Evolutionary conservation across 2,329 filamentous ascomycete species (phyloP), one percentile per base, ranked within the genome.

Genomic region (Epichloe gansuensis): DNA sequence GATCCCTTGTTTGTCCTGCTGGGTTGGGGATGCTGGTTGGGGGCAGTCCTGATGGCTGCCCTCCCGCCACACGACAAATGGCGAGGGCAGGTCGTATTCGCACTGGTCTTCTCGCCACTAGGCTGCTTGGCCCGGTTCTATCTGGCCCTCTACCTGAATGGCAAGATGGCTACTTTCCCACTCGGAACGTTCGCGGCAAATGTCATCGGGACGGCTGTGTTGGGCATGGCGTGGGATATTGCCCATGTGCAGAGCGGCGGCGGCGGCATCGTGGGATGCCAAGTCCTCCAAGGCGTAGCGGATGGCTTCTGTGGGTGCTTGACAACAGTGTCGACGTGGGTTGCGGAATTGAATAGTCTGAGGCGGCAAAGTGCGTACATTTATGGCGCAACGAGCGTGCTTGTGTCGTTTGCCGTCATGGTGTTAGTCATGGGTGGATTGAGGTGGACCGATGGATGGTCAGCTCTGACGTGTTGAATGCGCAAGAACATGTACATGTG

Each of bases 151-250:
- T 67, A 72, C 25, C 76, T 95, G n/a, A 96, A 96, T 61, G 72
- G 77, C 0, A 73, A 80, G 21, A 59, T 81, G 0, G 67, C 81
- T 0, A 70, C 76, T 0, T 96, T 96, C 59, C 91, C 91, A 0
- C 67, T 96, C 0, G 91, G 91, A 2, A 97, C 91, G 0, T 95
- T 96, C 61, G 69, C 72, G 0, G 88, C 86, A 31, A 97, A 97
- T 62, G 73, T 94, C 4, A 65, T 85, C 13, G 91, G 91, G 4
- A 90, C 88, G 0, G 77, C 77, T 0, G 67, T 95, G 15, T 67
- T 94, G 48, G 90, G 81, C 13, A 83, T 89, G 76, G 78, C 82
- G 34, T 95, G 80, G 72, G 86, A 94, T 62, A 70, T 95, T 49
- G 86, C 89, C 57, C 89, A 88, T 61, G 76, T 75, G 0, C 77